Evolutionary conservation across 2,329 filamentous ascomycete genomes (phyloP), one percentile per base, ranked within the genome.

Genomic region (Penicillium sp.): DNA sequence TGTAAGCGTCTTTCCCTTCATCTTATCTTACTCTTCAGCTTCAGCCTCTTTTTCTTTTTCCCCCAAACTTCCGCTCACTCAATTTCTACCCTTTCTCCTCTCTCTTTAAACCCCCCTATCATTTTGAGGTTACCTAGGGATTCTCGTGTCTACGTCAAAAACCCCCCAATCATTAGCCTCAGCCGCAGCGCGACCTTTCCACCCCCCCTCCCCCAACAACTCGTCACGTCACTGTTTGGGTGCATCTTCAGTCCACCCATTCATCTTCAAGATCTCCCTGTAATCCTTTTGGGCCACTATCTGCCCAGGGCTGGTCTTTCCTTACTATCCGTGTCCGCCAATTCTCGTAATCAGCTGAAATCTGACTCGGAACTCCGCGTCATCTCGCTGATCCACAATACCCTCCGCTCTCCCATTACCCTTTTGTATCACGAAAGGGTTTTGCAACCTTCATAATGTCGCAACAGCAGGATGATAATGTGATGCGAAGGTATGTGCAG

Each of bases 401-500:
- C 41, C 54, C 40, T 61, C 59, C 60, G 55, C 55, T 53, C 49
- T 45, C 50, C 56, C 50, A 54, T 48, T 43, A 52, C 54, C 25
- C 43, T 53, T 57, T 42, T 48, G 42, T 57, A 54, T 53, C 55
- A 42, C 50, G 15, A 45, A 33, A 55, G 29, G 37, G 35, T 41
- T 43, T 40, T 42, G 21, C 42, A 47, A 53, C 61, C 61, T 61
- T 51, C 55, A 68, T 56, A 58, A 75, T 78, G 74, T 71, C 73
- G 56, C 75, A 75, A 66, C 71, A 75, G 63, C 70, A 72, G 57
- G 67, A 68, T 54, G 72, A 76, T 56, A 76, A 77, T 75, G 75
- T 77, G 56, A 76, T 76, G 72, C 73, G 74, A 80, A 87, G 86
- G 86, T 89, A 85, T 67, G 82, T 70, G 59, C 59, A 50, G 52